Evolutionary conservation across 164 flowering plant species (phyloP).

Genomic region (Chimonanthus praecox): DNA sequence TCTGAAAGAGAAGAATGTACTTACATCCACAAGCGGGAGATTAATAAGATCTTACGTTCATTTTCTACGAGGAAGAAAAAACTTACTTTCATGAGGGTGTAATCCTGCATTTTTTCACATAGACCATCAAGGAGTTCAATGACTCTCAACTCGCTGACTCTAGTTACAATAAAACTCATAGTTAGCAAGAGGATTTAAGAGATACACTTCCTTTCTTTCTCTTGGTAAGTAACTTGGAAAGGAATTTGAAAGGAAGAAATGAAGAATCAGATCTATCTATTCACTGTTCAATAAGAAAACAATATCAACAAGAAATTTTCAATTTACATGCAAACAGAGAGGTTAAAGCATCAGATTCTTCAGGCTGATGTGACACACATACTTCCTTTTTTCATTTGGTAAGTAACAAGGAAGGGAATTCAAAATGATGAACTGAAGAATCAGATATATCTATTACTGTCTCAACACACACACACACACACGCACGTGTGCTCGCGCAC

Average conservation of each 20-base stretch:
- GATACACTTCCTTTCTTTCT: background rate
- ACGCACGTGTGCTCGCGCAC: no score
- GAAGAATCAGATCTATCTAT: background rate
- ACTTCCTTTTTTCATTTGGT: no score
- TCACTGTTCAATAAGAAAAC: background rate
- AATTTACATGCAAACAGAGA: background rate
- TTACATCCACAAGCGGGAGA: no score
- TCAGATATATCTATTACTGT: no score
- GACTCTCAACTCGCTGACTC: slow-evolving; percentile 88
- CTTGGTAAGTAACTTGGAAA: background rate
- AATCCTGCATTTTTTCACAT: slow-evolving; percentile 95
- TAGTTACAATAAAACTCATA: slow-evolving; percentile 17
- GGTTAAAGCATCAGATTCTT: no score
- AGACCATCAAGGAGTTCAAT: slow-evolving; percentile 93
- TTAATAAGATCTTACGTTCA: no score
- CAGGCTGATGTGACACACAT: no score
- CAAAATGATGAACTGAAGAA: no score
- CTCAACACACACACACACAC: no score
- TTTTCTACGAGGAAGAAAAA: background rate
- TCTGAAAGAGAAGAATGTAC: no score
- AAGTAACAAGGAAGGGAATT: no score
- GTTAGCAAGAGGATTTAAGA: background rate
- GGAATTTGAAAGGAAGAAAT: background rate
- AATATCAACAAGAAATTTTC: background rate
- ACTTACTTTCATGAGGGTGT: slow-evolving; percentile 76